A percentile compares a stretch with the other conserved stretches of the same genome.
phyloP scores from a whole-genome alignment of 1,139 yeast genomes.

The Casaregolazyma suthepensis region DNA sequence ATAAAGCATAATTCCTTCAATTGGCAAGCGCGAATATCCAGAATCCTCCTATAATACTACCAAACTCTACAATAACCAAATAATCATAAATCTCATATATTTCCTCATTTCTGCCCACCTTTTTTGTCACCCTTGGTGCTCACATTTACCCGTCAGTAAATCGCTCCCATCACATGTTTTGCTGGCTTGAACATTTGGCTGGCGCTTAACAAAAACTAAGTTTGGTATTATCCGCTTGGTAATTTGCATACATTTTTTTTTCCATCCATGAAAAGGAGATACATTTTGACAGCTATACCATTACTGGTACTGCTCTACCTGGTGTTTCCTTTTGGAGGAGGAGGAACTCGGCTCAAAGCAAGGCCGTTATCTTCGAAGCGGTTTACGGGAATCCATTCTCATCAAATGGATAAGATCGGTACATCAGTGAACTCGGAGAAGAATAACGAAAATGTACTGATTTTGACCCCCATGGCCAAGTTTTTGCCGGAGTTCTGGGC shows the following conservation, averaged over 20 bases:
- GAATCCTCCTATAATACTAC: too few relatives aligned
- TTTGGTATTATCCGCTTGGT: slow-evolving; percentile 8
- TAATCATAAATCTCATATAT: not conserved
- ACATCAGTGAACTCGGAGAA: slow-evolving; percentile 63
- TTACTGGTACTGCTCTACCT: slow-evolving; percentile 7
- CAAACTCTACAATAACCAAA: too few relatives aligned
- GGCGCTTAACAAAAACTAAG: not conserved
- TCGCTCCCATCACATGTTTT: not conserved
- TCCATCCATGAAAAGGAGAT: slow-evolving; percentile 8
- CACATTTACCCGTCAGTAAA: slow-evolving; percentile 2
- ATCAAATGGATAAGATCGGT: slow-evolving; percentile 70
- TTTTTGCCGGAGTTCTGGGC: slow-evolving; percentile 86
- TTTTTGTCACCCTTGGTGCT: not conserved
- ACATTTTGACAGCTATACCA: slow-evolving; percentile 3
- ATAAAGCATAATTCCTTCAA: too few relatives aligned
- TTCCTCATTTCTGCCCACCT: not conserved
- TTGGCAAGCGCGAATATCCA: too few relatives aligned
- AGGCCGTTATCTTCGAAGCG: not conserved
- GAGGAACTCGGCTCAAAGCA: not conserved
- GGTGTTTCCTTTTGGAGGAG: slow-evolving; percentile 3
- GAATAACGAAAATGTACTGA: slow-evolving; percentile 74
- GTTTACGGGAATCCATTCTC: slow-evolving; percentile 38
- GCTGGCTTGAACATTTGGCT: not conserved
- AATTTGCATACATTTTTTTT: slow-evolving; percentile 19
- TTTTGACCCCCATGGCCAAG: slow-evolving; percentile 81